Base-by-base conservation (phyloP, 106 monocot genomes). In the Iris macrosiphon region DNA sequence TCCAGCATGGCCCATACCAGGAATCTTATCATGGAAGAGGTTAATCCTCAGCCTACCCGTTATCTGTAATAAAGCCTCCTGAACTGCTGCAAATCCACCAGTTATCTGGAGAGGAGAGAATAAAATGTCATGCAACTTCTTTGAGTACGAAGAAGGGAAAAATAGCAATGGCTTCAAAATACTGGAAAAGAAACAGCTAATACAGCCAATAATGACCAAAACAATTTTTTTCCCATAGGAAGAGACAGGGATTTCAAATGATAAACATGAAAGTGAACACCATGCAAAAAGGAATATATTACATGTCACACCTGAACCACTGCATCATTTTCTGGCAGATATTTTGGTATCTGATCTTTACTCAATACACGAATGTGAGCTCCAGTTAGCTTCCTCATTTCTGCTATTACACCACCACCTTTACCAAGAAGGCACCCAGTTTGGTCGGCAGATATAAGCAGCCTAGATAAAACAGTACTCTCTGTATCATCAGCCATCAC, bases 401-500 rank as follows among this genome's bases (percentile, higher is more conserved):
- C 90, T 63, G 90, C 37, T 57, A 98, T 83, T 59, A 98, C 63
- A 4, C 75, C 48, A 52, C 96, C 96, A 44, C 86, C 83, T 71
- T 85, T 98, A 16, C 96, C 96, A 32, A 98, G 75, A 60, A 98
- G 63, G 55, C 96, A 98, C 19, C 96, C 96, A 40, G 64, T 83
- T 67, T 98, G 96, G 70, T 63, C 67, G 31, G 86, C 57, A 40
- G 83, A 56, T 31, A 90, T 77, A 40, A 98, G 43, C 47, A 98
- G 24, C 49, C 74, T 82, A 20, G 75, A 31, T 24, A 63, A 57
- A 10, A 71, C 55, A 44, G 56, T 63, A 14, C 77, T 79, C 60
- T 62, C 69, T 42, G 47, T 57, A 62, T 85, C 86, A 4, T 34
- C 14, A 45, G 71, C 61, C 46, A 71, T 67, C 23, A 66, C 64